phyloP scores from a whole-genome alignment of 2,329 filamentous ascomycete species.

The Colletotrichum sp. region DNA sequence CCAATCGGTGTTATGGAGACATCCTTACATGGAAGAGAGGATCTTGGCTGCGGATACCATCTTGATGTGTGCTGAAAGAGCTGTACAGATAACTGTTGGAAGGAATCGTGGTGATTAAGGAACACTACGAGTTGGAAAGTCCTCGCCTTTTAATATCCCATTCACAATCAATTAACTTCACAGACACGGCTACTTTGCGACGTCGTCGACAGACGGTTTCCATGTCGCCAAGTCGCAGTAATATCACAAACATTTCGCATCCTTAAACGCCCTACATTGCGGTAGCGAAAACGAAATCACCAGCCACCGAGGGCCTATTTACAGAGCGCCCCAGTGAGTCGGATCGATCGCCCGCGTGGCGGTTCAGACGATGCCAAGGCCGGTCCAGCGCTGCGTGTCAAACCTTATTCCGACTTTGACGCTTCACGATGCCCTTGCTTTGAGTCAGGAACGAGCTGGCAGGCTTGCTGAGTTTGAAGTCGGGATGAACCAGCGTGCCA shows the following conservation, averaged over 20 bases:
- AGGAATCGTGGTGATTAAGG: neutral
- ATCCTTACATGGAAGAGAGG: neutral
- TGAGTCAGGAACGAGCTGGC: neutral
- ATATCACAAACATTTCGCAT: neutral
- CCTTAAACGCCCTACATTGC: fast-evolving
- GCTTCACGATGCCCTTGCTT: neutral
- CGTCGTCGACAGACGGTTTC: neutral
- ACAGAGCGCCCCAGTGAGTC: neutral
- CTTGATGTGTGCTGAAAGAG: neutral
- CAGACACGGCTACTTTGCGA: neutral
- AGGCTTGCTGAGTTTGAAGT: neutral
- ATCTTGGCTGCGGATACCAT: neutral
- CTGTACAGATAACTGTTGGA: too few species aligned
- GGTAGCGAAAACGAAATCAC: neutral
- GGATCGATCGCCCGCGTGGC: neutral
- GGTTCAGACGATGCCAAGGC: neutral
- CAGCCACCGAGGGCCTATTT: neutral
- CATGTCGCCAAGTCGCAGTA: neutral
- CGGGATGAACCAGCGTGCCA: neutral
- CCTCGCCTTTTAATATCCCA: neutral
- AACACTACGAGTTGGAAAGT: neutral
- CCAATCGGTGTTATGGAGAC: neutral
- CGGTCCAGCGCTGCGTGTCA: neutral
- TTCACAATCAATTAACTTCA: neutral
- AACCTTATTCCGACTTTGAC: neutral